Evolutionary conservation across 2,329 filamentous ascomycete genomes (phyloP), one percentile per base, ranked within the genome.

Genomic region (Periconia macrospinosa): DNA sequence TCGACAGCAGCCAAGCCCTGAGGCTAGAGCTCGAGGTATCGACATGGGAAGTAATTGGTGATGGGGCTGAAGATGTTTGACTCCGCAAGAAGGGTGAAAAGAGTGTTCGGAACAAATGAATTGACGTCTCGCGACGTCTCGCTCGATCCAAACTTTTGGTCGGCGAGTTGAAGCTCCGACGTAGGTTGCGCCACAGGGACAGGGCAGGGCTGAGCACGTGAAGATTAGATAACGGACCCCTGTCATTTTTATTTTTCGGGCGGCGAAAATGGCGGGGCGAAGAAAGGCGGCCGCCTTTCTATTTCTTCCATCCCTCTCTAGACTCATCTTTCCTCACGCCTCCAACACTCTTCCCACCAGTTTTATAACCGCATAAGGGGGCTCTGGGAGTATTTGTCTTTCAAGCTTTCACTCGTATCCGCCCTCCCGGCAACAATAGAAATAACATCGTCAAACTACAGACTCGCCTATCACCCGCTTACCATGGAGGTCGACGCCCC

Each of bases 401-500:
- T 8, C 23, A 27, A 27, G 8, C 3, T 27, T 8, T 27, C 8
- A 27, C 8, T 27, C n/a, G n/a, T n/a, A n/a, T n/a, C n/a, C n/a
- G n/a, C n/a, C 23, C 23, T 27, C 23, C 8, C 23, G 23, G 3
- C 23, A 8, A 5, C 23, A 27, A 27, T 45, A 53, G 46, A 41
- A 48, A 33, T 49, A 47, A 8, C n/a, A n/a, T 19, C 46, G 9
- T 27, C 27, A 17, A 10, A 27, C 47, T 30, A 53, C 47, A 56
- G n/a, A n/a, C n/a, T n/a, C n/a, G n/a, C n/a, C n/a, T n/a, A n/a
- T n/a, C n/a, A 50, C 47, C 48, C 47, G 56, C 53, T 53, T 59
- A 49, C 56, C 53, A 77, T 77, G 75, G 74, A 77, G 59, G 63
- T 77, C 50, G 76, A 78, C 59, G 53, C 63, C 45, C 69, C 71